Evolutionary conservation across 1,139 yeast genomes (phyloP), one percentile per base, ranked within the genome.

Genomic region (Debaryomyces nepalensis): DNA sequence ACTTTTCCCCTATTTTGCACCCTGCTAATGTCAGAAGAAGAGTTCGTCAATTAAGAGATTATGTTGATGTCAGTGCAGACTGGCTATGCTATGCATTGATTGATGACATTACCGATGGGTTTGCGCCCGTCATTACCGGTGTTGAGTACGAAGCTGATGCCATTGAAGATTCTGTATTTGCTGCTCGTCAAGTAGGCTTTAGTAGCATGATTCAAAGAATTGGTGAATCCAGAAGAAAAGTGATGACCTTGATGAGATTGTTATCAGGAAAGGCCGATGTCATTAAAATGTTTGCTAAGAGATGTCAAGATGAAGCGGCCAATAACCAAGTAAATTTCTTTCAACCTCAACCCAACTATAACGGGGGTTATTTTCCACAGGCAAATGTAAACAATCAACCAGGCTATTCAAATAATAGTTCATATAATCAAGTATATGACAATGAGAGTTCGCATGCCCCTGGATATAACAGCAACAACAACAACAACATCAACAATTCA

Each of bases 191-290:
- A 34, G 44, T 58, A 14, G 93, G 87, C 57, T 84, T 86, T 53
- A 76, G 87, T 44, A 66, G 69, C 33, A 86, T 89, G 89, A 71
- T 91, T 55, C 79, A 81, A 49, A 76, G 87, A 50, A 88, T 91
- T 51, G 97, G 97, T 44, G 95, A 88, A 57, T 81, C 96, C 10
- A 79, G 98, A 61, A 75, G 93, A 48, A 87, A 85, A 58, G 95
- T 90, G 30, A 91, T 91, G 97, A 86, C 96, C 0, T 71, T 91
- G 59, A 84, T 93, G 87, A 77, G 99, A 56, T 72, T 93, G 48
- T 73, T 93, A 41, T 84, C 95, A 20, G 96, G 97, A 48, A 93
- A 93, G 63, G 98, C 99, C 0, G 99, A 95, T 63, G 99, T 93
- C 45, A 89, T 93, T 56, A 87, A 88, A 58, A 93, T 91, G 96